A percentile compares a stretch with the other conserved stretches of the same genome.
These are phyloP conservation scores for Alternaria brassicae DNA, from an alignment of 2,329 filamentous ascomycete species.

Conservation along the genomic window DNA sequence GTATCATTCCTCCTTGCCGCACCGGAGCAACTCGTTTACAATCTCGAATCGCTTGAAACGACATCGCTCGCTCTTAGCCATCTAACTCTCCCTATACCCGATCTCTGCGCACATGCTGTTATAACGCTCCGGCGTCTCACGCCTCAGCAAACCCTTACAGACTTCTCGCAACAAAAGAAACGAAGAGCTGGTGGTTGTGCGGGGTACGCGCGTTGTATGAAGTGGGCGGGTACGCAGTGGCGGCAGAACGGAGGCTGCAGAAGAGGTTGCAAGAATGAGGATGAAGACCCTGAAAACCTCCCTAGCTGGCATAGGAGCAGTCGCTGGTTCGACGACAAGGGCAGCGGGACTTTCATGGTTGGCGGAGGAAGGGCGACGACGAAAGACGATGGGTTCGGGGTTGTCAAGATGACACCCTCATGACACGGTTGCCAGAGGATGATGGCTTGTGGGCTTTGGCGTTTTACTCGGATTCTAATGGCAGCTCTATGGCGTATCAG, in stretches of 20 bases:
- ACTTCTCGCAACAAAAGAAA: slow-evolving; percentile 34
- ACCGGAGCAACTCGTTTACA: slow-evolving; percentile 35
- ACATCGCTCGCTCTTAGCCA: slow-evolving; percentile 39
- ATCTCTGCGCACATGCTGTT: slow-evolving; percentile 42
- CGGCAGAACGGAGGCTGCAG: slow-evolving; percentile 41
- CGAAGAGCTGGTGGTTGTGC: slow-evolving; percentile 30
- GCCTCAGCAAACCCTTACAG: slow-evolving; percentile 32
- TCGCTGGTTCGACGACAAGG: slow-evolving; percentile 40
- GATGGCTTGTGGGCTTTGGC: too few relatives aligned
- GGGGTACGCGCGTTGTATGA: slow-evolving; percentile 45
- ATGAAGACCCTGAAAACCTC: slow-evolving; percentile 41
- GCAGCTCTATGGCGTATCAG: neutral
- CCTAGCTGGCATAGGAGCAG: slow-evolving; percentile 46
- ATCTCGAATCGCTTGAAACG: slow-evolving; percentile 45
- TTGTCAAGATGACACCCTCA: slow-evolving; percentile 8
- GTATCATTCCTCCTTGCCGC: slow-evolving; percentile 30
- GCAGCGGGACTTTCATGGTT: slow-evolving; percentile 41
- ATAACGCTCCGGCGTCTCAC: slow-evolving; percentile 41
- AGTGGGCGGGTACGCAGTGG: slow-evolving; percentile 43
- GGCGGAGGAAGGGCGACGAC: slow-evolving; percentile 31
- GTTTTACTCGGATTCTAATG: neutral
- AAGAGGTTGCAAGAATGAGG: slow-evolving; percentile 43
- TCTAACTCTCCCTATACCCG: slow-evolving; percentile 32
- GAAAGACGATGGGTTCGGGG: slow-evolving; percentile 6
- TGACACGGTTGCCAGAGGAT: too few relatives aligned